phyloP scores from a whole-genome alignment of 1,139 yeast species.

The Geotrichum carabidarum region DNA sequence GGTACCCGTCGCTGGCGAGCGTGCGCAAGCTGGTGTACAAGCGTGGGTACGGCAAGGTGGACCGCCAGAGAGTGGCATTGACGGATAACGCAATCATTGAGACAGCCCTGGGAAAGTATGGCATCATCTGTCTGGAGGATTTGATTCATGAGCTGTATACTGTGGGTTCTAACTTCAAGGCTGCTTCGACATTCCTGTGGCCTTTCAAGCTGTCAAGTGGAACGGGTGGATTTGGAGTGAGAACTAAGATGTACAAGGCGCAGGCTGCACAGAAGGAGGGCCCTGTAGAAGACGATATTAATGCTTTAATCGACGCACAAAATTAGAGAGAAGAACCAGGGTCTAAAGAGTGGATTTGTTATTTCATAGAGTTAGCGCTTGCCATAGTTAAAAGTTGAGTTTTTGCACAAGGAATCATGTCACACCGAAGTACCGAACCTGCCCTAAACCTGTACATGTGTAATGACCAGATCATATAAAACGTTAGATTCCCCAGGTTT shows the following conservation, averaged over 20 bases:
- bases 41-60: slow-evolving; percentile 99
- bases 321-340: slow-evolving; percentile 12
- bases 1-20: slow-evolving; percentile 96
- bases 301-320: slow-evolving; percentile 89
- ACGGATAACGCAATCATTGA: slow-evolving; percentile 87
- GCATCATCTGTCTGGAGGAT: slow-evolving; percentile 94
- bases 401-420: too few species aligned
- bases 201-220: slow-evolving; percentile 99
- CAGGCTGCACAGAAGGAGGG: slow-evolving; percentile 93
- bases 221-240: slow-evolving; percentile 98
- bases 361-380: background rate
- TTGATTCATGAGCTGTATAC: slow-evolving; percentile 98
- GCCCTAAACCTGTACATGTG: too few species aligned
- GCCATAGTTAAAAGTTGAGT: background rate
- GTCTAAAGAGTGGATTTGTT: too few species aligned
- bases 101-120: slow-evolving; percentile 90
- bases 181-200: slow-evolving; percentile 99
- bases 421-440: too few species aligned
- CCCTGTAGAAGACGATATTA: slow-evolving; percentile 51
- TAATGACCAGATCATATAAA: too few species aligned
- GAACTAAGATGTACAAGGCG: slow-evolving; percentile 98
- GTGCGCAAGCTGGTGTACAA: slow-evolving; percentile 96
- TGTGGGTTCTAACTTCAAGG: slow-evolving; percentile 99
- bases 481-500: too few species aligned
- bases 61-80: slow-evolving; percentile 95